Evolutionary conservation across 768 basidiomycete genomes (phyloP).

Genomic region (Naganishia vaughanmartiniae): DNA sequence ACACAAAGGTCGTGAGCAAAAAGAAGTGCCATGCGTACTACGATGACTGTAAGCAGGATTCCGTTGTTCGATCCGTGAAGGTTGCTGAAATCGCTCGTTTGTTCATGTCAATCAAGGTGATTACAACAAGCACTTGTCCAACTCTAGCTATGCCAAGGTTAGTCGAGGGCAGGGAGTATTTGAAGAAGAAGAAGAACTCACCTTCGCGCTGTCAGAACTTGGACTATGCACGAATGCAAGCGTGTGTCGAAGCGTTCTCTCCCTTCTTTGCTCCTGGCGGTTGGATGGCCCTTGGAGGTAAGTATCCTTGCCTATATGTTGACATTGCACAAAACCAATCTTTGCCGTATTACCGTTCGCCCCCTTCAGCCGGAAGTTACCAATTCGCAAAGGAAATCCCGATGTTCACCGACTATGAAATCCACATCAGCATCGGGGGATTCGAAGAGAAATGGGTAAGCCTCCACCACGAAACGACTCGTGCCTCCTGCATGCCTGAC

Average conservation of each 20-base stretch:
- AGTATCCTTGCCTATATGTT: not conserved
- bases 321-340: not conserved
- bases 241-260: slow-evolving; percentile 30
- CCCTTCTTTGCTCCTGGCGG: slow-evolving; percentile 30
- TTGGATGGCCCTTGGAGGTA: slow-evolving; percentile 33
- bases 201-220: slow-evolving; percentile 14
- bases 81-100: not conserved
- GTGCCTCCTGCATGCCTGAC: not conserved
- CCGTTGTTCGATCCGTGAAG: not conserved
- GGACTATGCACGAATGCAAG: slow-evolving; percentile 31
- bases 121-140: slow-evolving; percentile 34
- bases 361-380: slow-evolving; percentile 27
- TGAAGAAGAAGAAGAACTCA: not conserved
- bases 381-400: slow-evolving; percentile 52
- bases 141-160: slow-evolving; percentile 33
- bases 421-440: slow-evolving; percentile 48
- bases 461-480: not conserved
- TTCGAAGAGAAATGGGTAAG: slow-evolving; percentile 52
- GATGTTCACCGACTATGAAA: slow-evolving; percentile 44
- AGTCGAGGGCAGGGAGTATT: not conserved
- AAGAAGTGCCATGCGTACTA: slow-evolving; percentile 24
- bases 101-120: slow-evolving; percentile 25
- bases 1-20: slow-evolving; percentile 21
- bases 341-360: not conserved
- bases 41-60: slow-evolving; percentile 31